phyloP scores from a whole-genome alignment of 208 protist species.

The Leptomonas seymouri region DNA sequence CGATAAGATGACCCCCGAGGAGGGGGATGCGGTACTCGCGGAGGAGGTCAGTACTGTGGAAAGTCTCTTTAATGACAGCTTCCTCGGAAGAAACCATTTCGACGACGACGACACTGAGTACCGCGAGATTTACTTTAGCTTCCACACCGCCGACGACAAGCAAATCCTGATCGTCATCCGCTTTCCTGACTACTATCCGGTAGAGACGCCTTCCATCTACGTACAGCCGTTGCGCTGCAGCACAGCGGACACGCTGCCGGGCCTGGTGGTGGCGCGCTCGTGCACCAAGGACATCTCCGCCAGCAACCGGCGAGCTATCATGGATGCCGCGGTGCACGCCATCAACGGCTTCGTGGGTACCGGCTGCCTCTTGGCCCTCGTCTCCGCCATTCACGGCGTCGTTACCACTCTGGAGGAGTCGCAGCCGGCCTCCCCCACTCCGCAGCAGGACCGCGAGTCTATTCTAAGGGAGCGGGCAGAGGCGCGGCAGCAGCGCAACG shows the following conservation, averaged over 20 bases:
- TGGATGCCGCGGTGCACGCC: slow-evolving; percentile 73
- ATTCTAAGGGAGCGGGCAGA: slow-evolving; percentile 37
- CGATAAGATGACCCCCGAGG: slow-evolving; percentile 35
- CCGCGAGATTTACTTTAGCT: slow-evolving; percentile 71
- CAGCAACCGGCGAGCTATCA: slow-evolving; percentile 48
- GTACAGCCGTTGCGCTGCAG: slow-evolving; percentile 50
- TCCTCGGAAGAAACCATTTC: slow-evolving; percentile 62
- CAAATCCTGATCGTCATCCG: slow-evolving; percentile 62
- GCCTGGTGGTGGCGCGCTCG: slow-evolving; percentile 41
- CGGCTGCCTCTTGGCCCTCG: slow-evolving; percentile 71
- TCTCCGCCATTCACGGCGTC: slow-evolving; percentile 66
- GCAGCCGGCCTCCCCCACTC: slow-evolving; percentile 15
- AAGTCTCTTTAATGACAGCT: slow-evolving; percentile 71
- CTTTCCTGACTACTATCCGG: slow-evolving; percentile 80
- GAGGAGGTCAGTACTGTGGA: slow-evolving; percentile 73
- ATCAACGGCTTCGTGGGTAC: slow-evolving; percentile 68
- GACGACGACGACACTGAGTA: slow-evolving; percentile 59
- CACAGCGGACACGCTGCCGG: slow-evolving; percentile 21
- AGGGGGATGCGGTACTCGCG: slow-evolving; percentile 60
- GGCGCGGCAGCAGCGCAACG: slow-evolving; percentile 62
- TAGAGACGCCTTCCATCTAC: slow-evolving; percentile 70
- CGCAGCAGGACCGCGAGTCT: slow-evolving; percentile 17
- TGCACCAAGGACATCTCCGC: slow-evolving; percentile 75
- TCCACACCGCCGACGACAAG: slow-evolving; percentile 53
- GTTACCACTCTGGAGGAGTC: slow-evolving; percentile 38